phyloP scores from a whole-genome alignment of 176 grass and related monocot genomes.

The Zoysia japonica region DNA sequence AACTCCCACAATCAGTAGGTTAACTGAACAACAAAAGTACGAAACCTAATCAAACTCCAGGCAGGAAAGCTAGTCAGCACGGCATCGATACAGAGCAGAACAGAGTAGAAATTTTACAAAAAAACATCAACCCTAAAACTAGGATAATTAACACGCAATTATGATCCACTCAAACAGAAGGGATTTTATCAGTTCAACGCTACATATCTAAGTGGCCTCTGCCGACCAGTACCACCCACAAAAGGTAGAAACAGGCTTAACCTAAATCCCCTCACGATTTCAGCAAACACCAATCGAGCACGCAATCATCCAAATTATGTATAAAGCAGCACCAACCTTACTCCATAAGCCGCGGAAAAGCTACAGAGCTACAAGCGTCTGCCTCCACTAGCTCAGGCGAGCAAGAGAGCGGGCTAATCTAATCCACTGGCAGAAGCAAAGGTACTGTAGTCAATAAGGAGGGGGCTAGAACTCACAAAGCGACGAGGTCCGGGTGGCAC shows the following conservation, averaged over 20 bases:
- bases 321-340: background rate
- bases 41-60: conserved; percentile 1
- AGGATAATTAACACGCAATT: background rate
- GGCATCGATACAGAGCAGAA: background rate
- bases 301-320: background rate
- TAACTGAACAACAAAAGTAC: background rate
- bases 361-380: background rate
- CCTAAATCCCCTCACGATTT: background rate
- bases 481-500: conserved; percentile 87
- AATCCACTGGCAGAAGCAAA: background rate
- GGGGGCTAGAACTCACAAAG: conserved; percentile 52
- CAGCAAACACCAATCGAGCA: background rate
- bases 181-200: background rate
- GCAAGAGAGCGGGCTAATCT: background rate
- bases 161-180: background rate
- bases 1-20: background rate
- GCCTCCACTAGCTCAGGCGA: background rate
- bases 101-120: conserved; percentile 2
- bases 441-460: background rate
- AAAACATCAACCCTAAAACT: conserved; percentile 4
- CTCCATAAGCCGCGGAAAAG: background rate
- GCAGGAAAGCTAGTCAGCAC: background rate
- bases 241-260: background rate
- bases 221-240: background rate
- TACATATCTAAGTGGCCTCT: background rate